phyloP scores from a whole-genome alignment of 2,329 filamentous ascomycete genomes.

The Dothidotthia symphoricarpi region DNA sequence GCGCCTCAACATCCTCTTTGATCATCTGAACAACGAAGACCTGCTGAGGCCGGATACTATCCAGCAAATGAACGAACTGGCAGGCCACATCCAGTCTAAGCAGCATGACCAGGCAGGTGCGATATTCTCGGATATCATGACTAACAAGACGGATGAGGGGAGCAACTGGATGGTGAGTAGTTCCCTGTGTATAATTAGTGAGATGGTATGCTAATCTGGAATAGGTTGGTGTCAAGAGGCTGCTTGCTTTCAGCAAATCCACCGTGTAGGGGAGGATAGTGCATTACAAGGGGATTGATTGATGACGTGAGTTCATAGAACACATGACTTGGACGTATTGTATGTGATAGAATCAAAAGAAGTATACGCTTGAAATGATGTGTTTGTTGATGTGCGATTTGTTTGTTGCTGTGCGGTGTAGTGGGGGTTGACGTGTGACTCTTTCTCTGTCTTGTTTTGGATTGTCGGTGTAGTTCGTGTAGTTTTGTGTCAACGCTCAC shows the following conservation, averaged over 20 bases:
- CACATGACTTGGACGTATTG: too few species aligned
- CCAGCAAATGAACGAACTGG: constrained; percentile 61
- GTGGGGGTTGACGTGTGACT: too few species aligned
- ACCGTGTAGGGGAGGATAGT: constrained; percentile 21
- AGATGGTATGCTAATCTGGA: constrained; percentile 6
- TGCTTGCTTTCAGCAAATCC: constrained; percentile 41
- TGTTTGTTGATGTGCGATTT: too few species aligned
- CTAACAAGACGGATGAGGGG: constrained; percentile 50
- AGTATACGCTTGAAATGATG: too few species aligned
- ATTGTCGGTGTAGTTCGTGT: too few species aligned
- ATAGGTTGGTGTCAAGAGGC: constrained; percentile 40
- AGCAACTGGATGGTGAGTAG: constrained; percentile 53
- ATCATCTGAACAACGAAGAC: constrained; percentile 95
- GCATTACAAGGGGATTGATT: background rate
- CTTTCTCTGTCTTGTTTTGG: too few species aligned
- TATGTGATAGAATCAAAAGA: too few species aligned
- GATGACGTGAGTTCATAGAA: too few species aligned
- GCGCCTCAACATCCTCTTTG: constrained; percentile 87
- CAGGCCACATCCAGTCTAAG: constrained; percentile 40
- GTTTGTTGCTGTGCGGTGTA: too few species aligned
- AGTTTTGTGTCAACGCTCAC: too few species aligned
- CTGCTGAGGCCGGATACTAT: constrained; percentile 78
- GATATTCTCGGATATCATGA: constrained; percentile 49
- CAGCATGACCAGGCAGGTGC: constrained; percentile 48
- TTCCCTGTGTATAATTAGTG: background rate